Evolutionary conservation across 2,329 filamentous ascomycete genomes (phyloP).

Genomic region (Trichoderma guizhouense): DNA sequence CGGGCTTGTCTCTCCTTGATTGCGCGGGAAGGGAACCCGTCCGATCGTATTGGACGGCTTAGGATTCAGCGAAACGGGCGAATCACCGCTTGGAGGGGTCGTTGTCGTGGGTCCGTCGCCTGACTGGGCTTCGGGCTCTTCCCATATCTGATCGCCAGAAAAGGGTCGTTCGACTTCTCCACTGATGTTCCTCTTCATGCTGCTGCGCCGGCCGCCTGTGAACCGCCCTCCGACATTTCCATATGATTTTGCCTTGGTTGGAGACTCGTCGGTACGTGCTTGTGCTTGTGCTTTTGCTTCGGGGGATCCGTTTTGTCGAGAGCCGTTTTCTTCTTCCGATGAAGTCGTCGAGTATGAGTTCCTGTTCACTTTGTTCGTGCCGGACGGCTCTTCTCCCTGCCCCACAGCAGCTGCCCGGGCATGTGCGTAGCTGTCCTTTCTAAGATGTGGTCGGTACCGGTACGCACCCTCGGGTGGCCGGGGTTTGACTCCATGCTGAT

Average conservation of each 20-base stretch:
- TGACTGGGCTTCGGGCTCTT: slow-evolving; percentile 64
- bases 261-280: slow-evolving; percentile 19
- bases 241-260: slow-evolving; percentile 38
- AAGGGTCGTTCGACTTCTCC: slow-evolving; percentile 65
- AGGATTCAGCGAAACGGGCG: slow-evolving; percentile 32
- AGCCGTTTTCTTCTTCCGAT: slow-evolving; percentile 43
- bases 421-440: slow-evolving; percentile 68
- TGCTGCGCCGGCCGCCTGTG: slow-evolving; percentile 56
- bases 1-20: slow-evolving; percentile 35
- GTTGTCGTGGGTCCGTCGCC: slow-evolving; percentile 13
- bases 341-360: slow-evolving; percentile 43
- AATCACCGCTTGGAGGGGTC: slow-evolving; percentile 28
- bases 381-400: slow-evolving; percentile 39
- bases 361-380: slow-evolving; percentile 25
- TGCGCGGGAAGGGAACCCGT: slow-evolving; percentile 36
- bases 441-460: slow-evolving; percentile 64
- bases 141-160: slow-evolving; percentile 79
- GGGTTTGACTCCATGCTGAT: slow-evolving; percentile 56
- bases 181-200: slow-evolving; percentile 66
- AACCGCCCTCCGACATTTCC: slow-evolving; percentile 38
- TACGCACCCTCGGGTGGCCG: slow-evolving; percentile 62
- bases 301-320: slow-evolving; percentile 31
- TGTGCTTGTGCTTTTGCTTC: slow-evolving; percentile 25
- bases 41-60: slow-evolving; percentile 34
- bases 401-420: slow-evolving; percentile 60